Base-by-base conservation (phyloP, 1,284 basidiomycete species). In the Bondarzewia mesenterica region DNA sequence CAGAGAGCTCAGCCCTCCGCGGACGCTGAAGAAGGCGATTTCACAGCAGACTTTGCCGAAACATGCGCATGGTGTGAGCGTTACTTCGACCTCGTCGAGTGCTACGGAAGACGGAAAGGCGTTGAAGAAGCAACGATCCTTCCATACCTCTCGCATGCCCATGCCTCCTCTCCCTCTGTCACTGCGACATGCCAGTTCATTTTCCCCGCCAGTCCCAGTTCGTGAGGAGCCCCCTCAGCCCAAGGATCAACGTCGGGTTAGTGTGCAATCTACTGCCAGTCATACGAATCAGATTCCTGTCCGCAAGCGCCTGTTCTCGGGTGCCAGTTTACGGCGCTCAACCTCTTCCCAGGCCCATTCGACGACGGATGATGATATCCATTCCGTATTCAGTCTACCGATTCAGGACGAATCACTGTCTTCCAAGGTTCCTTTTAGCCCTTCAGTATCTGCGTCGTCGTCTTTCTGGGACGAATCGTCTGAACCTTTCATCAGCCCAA, bases 271-370 rank as follows among this genome's bases (percentile, higher is more conserved):
- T 4, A 29, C 45, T 7, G 18, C 20, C 14, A 20, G 21, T 6
- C 35, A 47, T 12, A 52, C 52, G 44, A 51, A 48, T n/a, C 50
- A 66, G 16, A 44, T 54, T 8, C 57, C 61, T 16, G 63, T 64
- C 22, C 65, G 80, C 49, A 80, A 74, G 57, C 73, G 81, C n/a
- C 60, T 84, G 14, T 84, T 83, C 57, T 83, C 82, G 15, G 69
- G 71, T 25, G 72, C 77, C 2, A 78, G 71, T 55, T 52, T 64
- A 23, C 68, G 74, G 46, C 69, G 75, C 49, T 75, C 76, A 22
- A 75, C 77, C 1, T 74, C 73, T 14, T 73, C 74, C 16, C 70
- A 70, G 42, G 62, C 62, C 16, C 58, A 60, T 25, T 50, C 63
- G 12, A 57, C 62, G 0, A 71, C 72, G 25, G 77, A 79, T 47